A percentile compares a stretch with the other conserved stretches of the same genome.
Conservation (phyloP, 208 protist species). For the Leishmania tropica region DNA sequence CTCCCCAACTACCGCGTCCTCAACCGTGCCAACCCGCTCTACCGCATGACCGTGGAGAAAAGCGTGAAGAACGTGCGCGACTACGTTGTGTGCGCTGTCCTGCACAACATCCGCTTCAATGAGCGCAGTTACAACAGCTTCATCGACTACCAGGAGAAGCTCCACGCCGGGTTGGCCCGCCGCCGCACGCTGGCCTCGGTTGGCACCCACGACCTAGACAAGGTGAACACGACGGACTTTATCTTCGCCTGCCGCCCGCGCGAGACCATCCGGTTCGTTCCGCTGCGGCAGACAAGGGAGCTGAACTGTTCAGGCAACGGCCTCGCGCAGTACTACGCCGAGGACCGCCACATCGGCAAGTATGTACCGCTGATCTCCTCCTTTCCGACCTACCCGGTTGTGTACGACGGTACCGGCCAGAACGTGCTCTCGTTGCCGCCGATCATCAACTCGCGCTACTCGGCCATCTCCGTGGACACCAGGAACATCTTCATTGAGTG, state of each 20-base stretch:
- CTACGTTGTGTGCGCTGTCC: constrained; percentile 97
- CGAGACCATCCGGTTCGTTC: constrained; percentile 94
- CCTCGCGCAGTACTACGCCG: constrained; percentile 88
- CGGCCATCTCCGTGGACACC: constrained; percentile 96
- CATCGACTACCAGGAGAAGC: constrained; percentile 99
- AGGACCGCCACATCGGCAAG: constrained; percentile 90
- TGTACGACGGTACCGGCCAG: constrained; percentile 59
- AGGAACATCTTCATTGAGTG: constrained; percentile 99
- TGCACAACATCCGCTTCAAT: constrained; percentile 96
- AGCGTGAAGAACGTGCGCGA: constrained; percentile 91
- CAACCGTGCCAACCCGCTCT: constrained; percentile 59
- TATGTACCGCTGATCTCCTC: constrained; percentile 80
- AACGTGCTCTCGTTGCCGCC: constrained; percentile 98
- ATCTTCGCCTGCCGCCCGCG: constrained; percentile 80
- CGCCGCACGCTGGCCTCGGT: constrained; percentile 98
- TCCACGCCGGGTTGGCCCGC: constrained; percentile 98
- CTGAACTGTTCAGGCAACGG: constrained; percentile 83
- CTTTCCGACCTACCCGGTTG: constrained; percentile 81
- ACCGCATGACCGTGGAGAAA: constrained; percentile 85
- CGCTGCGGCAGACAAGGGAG: constrained; percentile 88
- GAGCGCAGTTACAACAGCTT: constrained; percentile 96
- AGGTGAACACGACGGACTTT: constrained; percentile 86
- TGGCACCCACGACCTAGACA: constrained; percentile 99
- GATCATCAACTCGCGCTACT: constrained; percentile 99
- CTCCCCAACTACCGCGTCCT: constrained; percentile 78